Percentiles rank a stretch among this genome's conserved stretches.
These are phyloP conservation scores for Naganishia onofrii DNA, from an alignment of 768 basidiomycete genomes.

Conservation along the genomic window DNA sequence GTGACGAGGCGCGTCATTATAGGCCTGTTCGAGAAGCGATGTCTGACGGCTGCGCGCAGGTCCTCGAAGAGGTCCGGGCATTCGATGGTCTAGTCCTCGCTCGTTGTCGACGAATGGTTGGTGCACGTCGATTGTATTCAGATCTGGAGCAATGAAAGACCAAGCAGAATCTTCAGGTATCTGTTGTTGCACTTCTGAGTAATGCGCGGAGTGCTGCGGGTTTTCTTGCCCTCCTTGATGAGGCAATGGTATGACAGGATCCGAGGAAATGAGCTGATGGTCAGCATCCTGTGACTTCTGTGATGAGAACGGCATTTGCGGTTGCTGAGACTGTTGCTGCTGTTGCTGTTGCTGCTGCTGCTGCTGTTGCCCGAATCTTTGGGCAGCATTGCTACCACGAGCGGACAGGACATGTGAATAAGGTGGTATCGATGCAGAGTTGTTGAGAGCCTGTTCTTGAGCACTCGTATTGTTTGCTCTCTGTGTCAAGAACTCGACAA, in stretches of 20 bases:
- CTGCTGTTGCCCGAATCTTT: constrained; percentile 36
- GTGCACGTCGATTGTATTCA: constrained; percentile 50
- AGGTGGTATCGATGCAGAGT: constrained; percentile 24
- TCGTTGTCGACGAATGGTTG: constrained; percentile 44
- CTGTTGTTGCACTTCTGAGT: not conserved
- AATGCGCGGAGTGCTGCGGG: not conserved
- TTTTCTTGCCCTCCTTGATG: constrained; percentile 16
- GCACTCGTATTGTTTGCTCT: constrained; percentile 39
- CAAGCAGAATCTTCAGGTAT: constrained; percentile 36
- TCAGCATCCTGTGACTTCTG: constrained; percentile 21
- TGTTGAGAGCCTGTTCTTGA: constrained; percentile 21
- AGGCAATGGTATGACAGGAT: not conserved
- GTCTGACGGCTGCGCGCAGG: constrained; percentile 18
- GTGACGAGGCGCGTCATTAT: not conserved
- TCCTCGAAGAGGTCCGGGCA: constrained; percentile 12
- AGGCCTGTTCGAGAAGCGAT: constrained; percentile 7
- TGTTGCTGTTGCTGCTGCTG: constrained; percentile 36
- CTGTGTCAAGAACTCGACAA: constrained; percentile 52
- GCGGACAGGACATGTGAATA: constrained; percentile 22
- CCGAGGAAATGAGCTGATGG: constrained; percentile 1
- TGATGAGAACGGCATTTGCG: no score
- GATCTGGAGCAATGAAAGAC: constrained; percentile 49
- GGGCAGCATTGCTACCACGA: constrained; percentile 14
- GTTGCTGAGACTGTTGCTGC: no score
- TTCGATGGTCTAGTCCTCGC: constrained; percentile 6